phyloP scores from a whole-genome alignment of 2,329 filamentous ascomycete species.

The Penicillium janthinellum region DNA sequence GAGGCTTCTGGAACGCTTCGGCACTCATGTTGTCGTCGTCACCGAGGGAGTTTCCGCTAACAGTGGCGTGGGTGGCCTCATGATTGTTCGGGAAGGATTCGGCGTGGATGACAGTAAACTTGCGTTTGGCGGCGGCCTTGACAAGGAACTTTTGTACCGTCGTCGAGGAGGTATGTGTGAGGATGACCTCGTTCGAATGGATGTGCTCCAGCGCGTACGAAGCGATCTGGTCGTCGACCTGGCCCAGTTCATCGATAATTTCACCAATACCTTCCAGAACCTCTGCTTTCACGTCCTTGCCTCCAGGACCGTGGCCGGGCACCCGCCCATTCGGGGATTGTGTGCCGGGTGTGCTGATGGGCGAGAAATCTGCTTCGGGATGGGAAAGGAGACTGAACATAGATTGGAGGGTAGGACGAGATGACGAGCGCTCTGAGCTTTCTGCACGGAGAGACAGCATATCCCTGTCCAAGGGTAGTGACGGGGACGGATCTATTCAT shows the following conservation, averaged over 20 bases:
- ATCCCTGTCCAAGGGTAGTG: constrained; percentile 33
- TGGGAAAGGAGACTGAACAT: constrained; percentile 88
- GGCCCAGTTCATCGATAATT: constrained; percentile 90
- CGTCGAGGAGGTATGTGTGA: constrained; percentile 82
- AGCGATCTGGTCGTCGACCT: constrained; percentile 91
- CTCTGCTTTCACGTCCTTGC: constrained; percentile 78
- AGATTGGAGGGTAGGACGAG: constrained; percentile 67
- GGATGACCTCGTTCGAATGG: constrained; percentile 86
- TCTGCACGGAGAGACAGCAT: constrained; percentile 31
- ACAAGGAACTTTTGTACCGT: constrained; percentile 89
- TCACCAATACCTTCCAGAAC: constrained; percentile 93
- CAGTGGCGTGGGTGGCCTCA: constrained; percentile 61
- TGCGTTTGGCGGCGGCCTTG: constrained; percentile 82
- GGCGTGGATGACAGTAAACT: constrained; percentile 86
- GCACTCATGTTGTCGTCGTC: constrained; percentile 52
- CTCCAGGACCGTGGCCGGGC: constrained; percentile 29
- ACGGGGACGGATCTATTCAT: constrained; percentile 32
- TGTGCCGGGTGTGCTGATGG: constrained; percentile 40
- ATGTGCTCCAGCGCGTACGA: constrained; percentile 88
- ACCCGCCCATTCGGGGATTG: constrained; percentile 39
- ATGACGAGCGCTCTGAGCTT: constrained; percentile 35
- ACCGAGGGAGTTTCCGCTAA: constrained; percentile 56
- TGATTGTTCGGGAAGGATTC: constrained; percentile 73
- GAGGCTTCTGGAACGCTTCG: constrained; percentile 71
- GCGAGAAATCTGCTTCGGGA: constrained; percentile 50